Percentiles rank a stretch among this genome's conserved stretches.
Evolutionary conservation across 352 stramenopile species (phyloP).

Genomic region (Phytophthora syringae): DNA sequence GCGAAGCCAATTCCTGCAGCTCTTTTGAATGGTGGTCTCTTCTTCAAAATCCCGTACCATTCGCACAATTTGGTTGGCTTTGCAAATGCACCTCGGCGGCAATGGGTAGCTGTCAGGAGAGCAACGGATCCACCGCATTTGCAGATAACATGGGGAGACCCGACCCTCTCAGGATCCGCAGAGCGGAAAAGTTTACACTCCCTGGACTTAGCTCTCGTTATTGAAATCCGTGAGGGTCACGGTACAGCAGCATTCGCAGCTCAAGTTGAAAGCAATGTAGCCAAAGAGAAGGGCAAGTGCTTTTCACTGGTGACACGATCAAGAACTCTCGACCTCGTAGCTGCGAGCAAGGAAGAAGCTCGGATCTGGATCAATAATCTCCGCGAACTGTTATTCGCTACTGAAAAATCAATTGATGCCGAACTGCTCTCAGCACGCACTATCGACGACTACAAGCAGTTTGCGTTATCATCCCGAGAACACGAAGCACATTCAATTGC

Average conservation of each 20-base stretch:
- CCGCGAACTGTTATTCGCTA: slow-evolving; percentile 45
- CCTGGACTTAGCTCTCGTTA: slow-evolving; percentile 56
- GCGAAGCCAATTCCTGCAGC: slow-evolving; percentile 43
- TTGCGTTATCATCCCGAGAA: slow-evolving; percentile 43
- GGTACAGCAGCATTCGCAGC: slow-evolving; percentile 67
- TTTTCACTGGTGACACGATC: slow-evolving; percentile 74
- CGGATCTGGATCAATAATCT: slow-evolving; percentile 63
- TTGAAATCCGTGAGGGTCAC: slow-evolving; percentile 64
- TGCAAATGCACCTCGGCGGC: slow-evolving; percentile 39
- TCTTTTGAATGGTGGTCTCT: slow-evolving; percentile 63
- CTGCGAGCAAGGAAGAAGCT: slow-evolving; percentile 82
- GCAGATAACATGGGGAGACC: slow-evolving; percentile 77
- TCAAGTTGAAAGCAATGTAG: slow-evolving; percentile 49
- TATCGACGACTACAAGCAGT: slow-evolving; percentile 57
- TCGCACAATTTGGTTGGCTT: slow-evolving; percentile 49
- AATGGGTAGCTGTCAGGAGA: slow-evolving; percentile 68
- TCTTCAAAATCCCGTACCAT: slow-evolving; percentile 87
- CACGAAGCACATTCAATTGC: slow-evolving; percentile 3
- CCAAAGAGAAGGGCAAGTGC: slow-evolving; percentile 57
- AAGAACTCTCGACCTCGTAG: slow-evolving; percentile 76
- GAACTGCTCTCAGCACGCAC: slow-evolving; percentile 38
- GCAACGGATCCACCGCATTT: slow-evolving; percentile 27
- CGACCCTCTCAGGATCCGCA: slow-evolving; percentile 40
- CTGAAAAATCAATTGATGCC: slow-evolving; percentile 4
- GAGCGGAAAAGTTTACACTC: slow-evolving; percentile 45